These are phyloP conservation scores for Hyaloraphidium curvatum DNA, from an alignment of 192 early-diverging fungal species.

Conservation along the genomic window DNA sequence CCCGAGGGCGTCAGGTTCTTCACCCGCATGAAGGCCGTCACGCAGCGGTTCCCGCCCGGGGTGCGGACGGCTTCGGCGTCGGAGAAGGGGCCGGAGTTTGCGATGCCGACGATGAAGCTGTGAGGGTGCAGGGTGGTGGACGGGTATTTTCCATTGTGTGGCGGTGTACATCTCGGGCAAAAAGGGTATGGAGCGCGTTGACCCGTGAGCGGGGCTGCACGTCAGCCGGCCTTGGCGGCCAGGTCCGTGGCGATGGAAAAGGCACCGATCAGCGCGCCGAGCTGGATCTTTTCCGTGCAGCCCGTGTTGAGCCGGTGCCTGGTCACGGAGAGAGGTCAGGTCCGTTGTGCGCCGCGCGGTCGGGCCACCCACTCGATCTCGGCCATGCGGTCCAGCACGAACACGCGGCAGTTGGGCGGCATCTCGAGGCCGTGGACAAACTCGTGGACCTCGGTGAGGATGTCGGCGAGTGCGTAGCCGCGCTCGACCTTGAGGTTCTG, in stretches of 20 bases:
- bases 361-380: slow-evolving; percentile 59
- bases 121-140: too few relatives aligned
- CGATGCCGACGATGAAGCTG: too few relatives aligned
- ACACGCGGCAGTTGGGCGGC: slow-evolving; percentile 38
- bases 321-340: slow-evolving; percentile 1
- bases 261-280: slow-evolving; percentile 65
- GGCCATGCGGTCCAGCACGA: slow-evolving; percentile 60
- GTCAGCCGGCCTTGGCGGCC: slow-evolving; percentile 13
- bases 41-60: too few relatives aligned
- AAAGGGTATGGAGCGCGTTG: background rate
- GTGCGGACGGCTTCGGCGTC: too few relatives aligned
- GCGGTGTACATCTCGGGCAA: background rate
- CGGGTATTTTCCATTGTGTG: background rate
- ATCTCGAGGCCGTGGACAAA: slow-evolving; percentile 50
- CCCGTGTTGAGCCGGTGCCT: slow-evolving; percentile 70
- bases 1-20: too few relatives aligned
- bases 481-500: slow-evolving; percentile 52
- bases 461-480: slow-evolving; percentile 79
- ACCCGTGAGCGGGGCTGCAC: background rate
- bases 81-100: too few relatives aligned
- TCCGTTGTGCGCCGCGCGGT: background rate
- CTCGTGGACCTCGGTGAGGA: slow-evolving; percentile 58
- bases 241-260: slow-evolving; percentile 64
- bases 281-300: slow-evolving; percentile 70
- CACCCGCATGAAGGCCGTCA: too few relatives aligned